phyloP scores from a whole-genome alignment of 768 basidiomycete species.

The Phanerochaete carnosa region DNA sequence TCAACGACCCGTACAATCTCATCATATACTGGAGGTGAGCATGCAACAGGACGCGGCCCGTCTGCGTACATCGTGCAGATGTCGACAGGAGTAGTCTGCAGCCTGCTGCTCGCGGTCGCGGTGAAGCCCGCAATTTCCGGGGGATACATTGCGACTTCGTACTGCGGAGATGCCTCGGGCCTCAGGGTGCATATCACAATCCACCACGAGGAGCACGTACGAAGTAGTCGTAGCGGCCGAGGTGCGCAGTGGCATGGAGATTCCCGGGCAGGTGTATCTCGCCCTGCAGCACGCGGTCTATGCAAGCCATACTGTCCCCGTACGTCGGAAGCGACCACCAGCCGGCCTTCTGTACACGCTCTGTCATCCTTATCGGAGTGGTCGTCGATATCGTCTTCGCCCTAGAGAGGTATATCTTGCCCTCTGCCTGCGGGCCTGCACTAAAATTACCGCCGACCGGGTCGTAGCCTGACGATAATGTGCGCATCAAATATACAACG shows the following conservation, averaged over 20 bases:
- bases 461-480: background rate
- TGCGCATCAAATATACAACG: conserved; percentile 5
- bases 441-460: background rate
- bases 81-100: conserved; percentile 5
- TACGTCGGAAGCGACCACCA: conserved; percentile 6
- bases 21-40: conserved; percentile 8
- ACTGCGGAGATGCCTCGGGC: conserved; percentile 6
- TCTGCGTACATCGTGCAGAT: conserved; percentile 10
- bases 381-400: background rate
- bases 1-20: background rate
- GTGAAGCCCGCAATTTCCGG: conserved; percentile 4
- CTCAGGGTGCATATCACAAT: background rate
- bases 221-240: conserved; percentile 1
- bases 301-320: background rate
- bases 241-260: background rate
- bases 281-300: background rate
- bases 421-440: background rate
- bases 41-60: conserved; percentile 12
- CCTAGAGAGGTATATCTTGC: background rate
- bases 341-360: background rate
- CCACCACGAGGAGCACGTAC: background rate
- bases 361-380: background rate
- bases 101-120: background rate
- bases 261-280: conserved; percentile 6
- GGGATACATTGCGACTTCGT: conserved; percentile 9